phyloP scores from a whole-genome alignment of 257 asterid species.

The Apocynum venetum region DNA sequence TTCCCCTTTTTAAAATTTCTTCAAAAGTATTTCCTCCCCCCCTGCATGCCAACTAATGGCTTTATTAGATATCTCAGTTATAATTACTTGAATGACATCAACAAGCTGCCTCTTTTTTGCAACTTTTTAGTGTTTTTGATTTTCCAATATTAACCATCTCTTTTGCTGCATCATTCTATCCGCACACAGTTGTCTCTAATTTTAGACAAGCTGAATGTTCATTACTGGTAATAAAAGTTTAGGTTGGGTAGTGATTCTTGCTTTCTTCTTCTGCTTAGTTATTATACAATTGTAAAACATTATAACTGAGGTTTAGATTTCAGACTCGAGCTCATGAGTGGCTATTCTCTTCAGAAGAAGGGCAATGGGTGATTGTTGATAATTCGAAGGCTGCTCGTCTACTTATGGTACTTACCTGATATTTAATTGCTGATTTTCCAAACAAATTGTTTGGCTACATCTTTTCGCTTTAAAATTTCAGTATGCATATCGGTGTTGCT shows the following conservation, averaged over 20 bases:
- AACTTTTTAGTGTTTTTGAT: not conserved
- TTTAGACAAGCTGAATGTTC: not conserved
- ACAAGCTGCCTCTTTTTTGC: not conserved
- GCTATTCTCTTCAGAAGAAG: constrained; percentile 90
- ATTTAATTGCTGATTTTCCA: not conserved
- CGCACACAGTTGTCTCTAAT: not conserved
- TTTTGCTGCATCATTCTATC: not conserved
- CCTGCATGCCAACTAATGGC: not conserved
- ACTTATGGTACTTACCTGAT: constrained; percentile 48
- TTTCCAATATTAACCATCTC: not conserved
- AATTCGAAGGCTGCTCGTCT: constrained; percentile 83
- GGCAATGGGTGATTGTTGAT: constrained; percentile 79
- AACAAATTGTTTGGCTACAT: not conserved
- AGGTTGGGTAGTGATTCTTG: not conserved
- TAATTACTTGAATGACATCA: not conserved
- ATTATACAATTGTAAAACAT: not conserved
- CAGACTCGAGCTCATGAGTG: constrained; percentile 87
- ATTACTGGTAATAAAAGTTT: not conserved
- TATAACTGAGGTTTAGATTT: constrained; percentile 43
- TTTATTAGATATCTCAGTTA: not conserved
- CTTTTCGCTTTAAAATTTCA: constrained; percentile 5
- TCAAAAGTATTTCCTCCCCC: not conserved
- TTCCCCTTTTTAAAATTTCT: not conserved
- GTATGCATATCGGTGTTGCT: not conserved
- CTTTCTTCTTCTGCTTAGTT: not conserved